phyloP scores from a whole-genome alignment of 2,329 filamentous ascomycete species.

The Neonectria neomacrospora region DNA sequence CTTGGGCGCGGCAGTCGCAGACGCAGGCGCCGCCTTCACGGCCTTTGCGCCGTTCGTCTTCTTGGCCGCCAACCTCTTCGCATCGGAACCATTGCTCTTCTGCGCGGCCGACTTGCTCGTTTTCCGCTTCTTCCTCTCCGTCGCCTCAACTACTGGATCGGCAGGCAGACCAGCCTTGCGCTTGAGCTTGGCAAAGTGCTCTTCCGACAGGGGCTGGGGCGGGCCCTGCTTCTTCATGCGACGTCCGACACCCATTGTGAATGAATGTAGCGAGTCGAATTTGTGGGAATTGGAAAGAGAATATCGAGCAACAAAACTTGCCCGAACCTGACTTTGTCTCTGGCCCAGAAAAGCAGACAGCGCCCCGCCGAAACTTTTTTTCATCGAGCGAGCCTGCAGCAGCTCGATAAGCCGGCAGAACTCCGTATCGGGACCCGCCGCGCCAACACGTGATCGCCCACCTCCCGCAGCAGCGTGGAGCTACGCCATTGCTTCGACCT shows the following conservation, averaged over 20 bases:
- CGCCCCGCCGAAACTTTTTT: constrained; percentile 56
- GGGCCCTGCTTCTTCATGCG: constrained; percentile 96
- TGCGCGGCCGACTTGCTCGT: constrained; percentile 50
- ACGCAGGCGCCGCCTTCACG: constrained; percentile 47
- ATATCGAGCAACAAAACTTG: constrained; percentile 31
- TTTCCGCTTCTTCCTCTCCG: constrained; percentile 70
- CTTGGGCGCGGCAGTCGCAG: constrained; percentile 46
- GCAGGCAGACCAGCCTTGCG: constrained; percentile 81
- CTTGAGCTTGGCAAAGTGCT: constrained; percentile 81
- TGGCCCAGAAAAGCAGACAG: constrained; percentile 38
- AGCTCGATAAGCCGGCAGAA: constrained; percentile 50
- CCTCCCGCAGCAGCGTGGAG: constrained; percentile 21
- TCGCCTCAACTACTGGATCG: constrained; percentile 65
- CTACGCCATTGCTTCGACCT: constrained; percentile 19
- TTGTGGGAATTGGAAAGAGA: constrained; percentile 23
- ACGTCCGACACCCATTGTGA: constrained; percentile 85
- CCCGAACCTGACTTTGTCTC: constrained; percentile 36
- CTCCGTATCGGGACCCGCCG: constrained; percentile 42
- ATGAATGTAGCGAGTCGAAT: constrained; percentile 31
- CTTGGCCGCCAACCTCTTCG: constrained; percentile 44
- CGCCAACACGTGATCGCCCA: constrained; percentile 42
- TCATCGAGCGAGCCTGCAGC: constrained; percentile 40
- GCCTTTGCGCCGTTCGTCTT: constrained; percentile 50
- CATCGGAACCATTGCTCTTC: constrained; percentile 42
- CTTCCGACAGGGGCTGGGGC: constrained; percentile 84